A percentile compares a stretch with the other conserved stretches of the same genome.
Conservation (phyloP, 352 stramenopile species). For the Phytophthora palmivora region DNA sequence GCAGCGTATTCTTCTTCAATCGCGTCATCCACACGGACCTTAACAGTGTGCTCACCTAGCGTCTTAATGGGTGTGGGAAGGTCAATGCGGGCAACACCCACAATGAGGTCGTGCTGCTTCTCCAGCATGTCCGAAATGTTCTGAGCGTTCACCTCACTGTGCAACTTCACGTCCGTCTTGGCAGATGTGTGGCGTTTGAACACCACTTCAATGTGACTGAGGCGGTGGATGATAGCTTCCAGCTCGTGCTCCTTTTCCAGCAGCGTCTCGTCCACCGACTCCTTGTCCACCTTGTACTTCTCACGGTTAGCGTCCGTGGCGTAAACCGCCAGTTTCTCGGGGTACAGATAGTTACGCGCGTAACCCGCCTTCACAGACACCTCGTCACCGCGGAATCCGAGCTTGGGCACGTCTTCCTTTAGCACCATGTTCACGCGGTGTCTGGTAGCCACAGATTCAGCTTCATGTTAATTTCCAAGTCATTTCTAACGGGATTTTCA, state of each 20-base stretch:
- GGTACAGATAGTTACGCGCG: conserved; percentile 95
- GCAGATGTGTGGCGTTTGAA: conserved; percentile 84
- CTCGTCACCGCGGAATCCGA: conserved; percentile 92
- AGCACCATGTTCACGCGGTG: conserved; percentile 89
- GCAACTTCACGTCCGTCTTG: conserved; percentile 65
- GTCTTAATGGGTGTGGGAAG: conserved; percentile 83
- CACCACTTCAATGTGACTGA: conserved; percentile 67
- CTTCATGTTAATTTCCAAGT: conserved; percentile 4
- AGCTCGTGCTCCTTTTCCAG: conserved; percentile 71
- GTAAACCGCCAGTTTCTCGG: conserved; percentile 94
- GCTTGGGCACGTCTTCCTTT: conserved; percentile 83
- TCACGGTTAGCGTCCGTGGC: conserved; percentile 91
- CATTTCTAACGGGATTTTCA: conserved; percentile 10
- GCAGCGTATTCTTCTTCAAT: conserved; percentile 75
- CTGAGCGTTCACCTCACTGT: conserved; percentile 77
- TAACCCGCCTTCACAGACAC: conserved; percentile 94
- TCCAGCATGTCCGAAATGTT: conserved; percentile 89
- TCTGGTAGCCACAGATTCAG: conserved; percentile 40
- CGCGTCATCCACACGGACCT: conserved; percentile 84
- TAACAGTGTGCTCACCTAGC: conserved; percentile 78
- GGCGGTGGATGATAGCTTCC: conserved; percentile 65
- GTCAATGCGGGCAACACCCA: conserved; percentile 80
- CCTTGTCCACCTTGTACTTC: conserved; percentile 81
- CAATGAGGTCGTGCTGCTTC: conserved; percentile 84
- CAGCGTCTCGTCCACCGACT: conserved; percentile 51